phyloP scores from a whole-genome alignment of 345 rosid species.

The Schrenkiella parvula region DNA sequence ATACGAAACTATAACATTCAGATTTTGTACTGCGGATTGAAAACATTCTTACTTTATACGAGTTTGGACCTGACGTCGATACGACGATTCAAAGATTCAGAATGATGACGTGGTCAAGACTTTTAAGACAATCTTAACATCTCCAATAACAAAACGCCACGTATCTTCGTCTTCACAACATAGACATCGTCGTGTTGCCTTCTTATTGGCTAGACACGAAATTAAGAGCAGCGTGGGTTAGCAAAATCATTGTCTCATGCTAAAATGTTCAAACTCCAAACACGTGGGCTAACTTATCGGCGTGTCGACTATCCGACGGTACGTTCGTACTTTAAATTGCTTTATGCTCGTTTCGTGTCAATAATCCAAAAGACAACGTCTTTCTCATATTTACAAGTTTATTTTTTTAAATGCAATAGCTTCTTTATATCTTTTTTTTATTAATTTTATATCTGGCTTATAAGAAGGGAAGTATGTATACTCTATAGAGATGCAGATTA shows the following conservation, averaged over 20 bases:
- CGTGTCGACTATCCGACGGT: constrained; percentile 23
- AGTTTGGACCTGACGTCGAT: neutral
- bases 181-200: neutral
- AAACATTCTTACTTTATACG: neutral
- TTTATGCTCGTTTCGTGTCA: constrained; percentile 11
- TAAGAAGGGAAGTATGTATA: neutral
- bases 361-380: constrained; percentile 13
- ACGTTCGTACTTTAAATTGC: neutral
- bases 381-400: neutral
- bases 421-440: neutral
- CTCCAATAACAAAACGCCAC: neutral
- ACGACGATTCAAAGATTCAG: neutral
- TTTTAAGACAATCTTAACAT: neutral
- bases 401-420: neutral
- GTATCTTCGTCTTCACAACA: neutral
- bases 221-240: constrained; percentile 20
- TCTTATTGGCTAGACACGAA: constrained; percentile 7
- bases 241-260: constrained; percentile 23
- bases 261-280: constrained; percentile 8
- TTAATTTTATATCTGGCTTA: neutral
- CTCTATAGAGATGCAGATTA: neutral
- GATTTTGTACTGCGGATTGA: neutral
- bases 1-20: neutral
- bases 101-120: constrained; percentile 10
- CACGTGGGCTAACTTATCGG: constrained; percentile 6